A percentile compares a stretch with the other conserved stretches of the same genome.
phyloP scores from a whole-genome alignment of 768 basidiomycete genomes.

The Leccinum disarticulatum region DNA sequence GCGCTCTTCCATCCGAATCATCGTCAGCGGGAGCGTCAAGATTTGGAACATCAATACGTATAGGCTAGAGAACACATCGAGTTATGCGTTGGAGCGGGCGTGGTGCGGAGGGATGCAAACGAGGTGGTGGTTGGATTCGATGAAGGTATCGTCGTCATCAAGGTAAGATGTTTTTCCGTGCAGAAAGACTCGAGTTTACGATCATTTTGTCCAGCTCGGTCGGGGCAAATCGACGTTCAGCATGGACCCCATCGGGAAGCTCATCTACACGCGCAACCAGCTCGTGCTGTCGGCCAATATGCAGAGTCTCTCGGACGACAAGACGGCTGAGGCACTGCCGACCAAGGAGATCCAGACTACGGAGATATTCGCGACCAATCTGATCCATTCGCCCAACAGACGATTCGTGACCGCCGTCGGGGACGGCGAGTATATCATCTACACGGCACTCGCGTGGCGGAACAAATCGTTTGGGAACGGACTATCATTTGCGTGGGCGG shows the following conservation, averaged over 20 bases:
- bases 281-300: constrained; percentile 88
- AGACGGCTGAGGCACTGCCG: constrained; percentile 67
- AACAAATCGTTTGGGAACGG: constrained; percentile 97
- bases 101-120: constrained; percentile 92
- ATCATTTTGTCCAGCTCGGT: constrained; percentile 58
- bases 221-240: constrained; percentile 94
- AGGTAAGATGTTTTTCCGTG: constrained; percentile 44
- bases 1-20: constrained; percentile 97
- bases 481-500: constrained; percentile 93
- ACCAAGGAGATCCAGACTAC: constrained; percentile 92
- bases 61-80: constrained; percentile 92
- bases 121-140: constrained; percentile 96
- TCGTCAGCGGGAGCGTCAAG: constrained; percentile 91
- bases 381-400: constrained; percentile 93
- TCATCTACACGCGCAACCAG: constrained; percentile 91
- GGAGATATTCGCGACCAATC: constrained; percentile 83
- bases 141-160: constrained; percentile 94
- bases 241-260: constrained; percentile 63
- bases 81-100: constrained; percentile 91
- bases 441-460: constrained; percentile 98
- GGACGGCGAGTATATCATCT: constrained; percentile 98
- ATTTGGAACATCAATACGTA: constrained; percentile 98
- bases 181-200: neutral
- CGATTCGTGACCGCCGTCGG: constrained; percentile 96
- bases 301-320: constrained; percentile 52